phyloP scores from a whole-genome alignment of 1,284 basidiomycete genomes.

The Trichosporon coremiiforme region DNA sequence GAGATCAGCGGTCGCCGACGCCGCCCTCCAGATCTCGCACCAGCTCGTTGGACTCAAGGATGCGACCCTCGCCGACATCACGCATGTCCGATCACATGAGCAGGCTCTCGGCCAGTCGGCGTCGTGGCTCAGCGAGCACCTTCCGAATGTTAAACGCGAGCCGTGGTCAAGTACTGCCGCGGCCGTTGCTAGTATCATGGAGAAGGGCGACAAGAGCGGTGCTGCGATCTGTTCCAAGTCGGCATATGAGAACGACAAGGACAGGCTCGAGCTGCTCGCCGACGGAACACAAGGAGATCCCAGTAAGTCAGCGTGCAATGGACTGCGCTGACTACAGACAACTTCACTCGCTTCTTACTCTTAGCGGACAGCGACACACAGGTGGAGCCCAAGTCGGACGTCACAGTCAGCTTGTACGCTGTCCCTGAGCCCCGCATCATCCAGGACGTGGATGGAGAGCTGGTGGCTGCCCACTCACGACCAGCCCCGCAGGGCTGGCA shows the following conservation, averaged over 20 bases:
- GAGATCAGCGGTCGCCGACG: slow-evolving; percentile 27
- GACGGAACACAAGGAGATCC: slow-evolving; percentile 49
- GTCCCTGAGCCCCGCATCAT: neutral
- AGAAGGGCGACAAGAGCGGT: slow-evolving; percentile 29
- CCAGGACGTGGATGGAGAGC: neutral
- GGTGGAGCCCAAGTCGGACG: neutral
- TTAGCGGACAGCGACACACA: slow-evolving; percentile 29
- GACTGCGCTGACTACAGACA: too few relatives aligned
- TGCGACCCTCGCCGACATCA: slow-evolving; percentile 40
- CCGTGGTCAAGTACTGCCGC: slow-evolving; percentile 49
- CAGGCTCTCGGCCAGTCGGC: slow-evolving; percentile 56
- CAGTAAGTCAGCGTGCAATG: too few relatives aligned
- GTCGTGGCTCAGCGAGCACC: slow-evolving; percentile 38
- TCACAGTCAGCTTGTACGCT: slow-evolving; percentile 7
- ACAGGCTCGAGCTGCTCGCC: slow-evolving; percentile 42
- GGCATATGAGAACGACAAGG: slow-evolving; percentile 36
- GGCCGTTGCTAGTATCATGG: slow-evolving; percentile 43
- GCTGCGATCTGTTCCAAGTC: slow-evolving; percentile 54
- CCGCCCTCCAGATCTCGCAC: slow-evolving; percentile 47
- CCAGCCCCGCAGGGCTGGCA: neutral
- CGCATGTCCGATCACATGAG: slow-evolving; percentile 53
- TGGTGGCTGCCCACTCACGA: neutral
- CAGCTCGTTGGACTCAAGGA: slow-evolving; percentile 48
- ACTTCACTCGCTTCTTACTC: slow-evolving; percentile 55
- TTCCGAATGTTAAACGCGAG: slow-evolving; percentile 43